Conservation (phyloP, 163 green algal genomes). For the Scenedesmus sp. region DNA sequence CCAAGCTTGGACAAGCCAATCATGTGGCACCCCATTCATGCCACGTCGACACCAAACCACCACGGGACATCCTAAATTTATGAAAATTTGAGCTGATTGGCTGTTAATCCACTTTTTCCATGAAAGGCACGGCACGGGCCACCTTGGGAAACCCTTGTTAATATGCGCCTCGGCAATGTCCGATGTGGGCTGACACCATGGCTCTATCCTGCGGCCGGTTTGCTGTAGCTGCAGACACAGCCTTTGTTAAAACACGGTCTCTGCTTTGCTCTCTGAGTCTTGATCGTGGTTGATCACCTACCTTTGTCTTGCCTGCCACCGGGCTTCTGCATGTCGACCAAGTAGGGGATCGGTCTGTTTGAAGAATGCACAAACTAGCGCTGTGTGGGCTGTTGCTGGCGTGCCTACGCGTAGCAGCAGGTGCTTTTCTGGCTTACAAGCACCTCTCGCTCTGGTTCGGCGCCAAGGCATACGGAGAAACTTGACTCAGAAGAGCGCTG, state of each 20-base stretch:
- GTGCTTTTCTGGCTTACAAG: background rate
- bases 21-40: background rate
- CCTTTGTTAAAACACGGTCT: background rate
- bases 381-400: background rate
- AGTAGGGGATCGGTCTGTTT: background rate
- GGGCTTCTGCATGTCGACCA: background rate
- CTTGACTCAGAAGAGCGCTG: background rate
- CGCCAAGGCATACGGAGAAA: background rate
- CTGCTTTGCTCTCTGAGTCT: background rate
- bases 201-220: background rate
- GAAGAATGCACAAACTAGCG: background rate
- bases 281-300: background rate
- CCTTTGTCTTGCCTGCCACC: background rate
- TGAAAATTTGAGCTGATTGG: too few relatives aligned
- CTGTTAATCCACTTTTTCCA: background rate
- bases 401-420: slow-evolving; percentile 1
- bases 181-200: background rate
- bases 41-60: background rate
- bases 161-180: background rate
- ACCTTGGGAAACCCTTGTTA: background rate
- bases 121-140: background rate
- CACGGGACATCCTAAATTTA: background rate
- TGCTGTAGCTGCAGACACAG: background rate
- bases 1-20: slow-evolving; percentile 11
- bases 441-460: background rate